phyloP scores from a whole-genome alignment of 1,284 basidiomycete species.

The Ceratobasidium sp. region DNA sequence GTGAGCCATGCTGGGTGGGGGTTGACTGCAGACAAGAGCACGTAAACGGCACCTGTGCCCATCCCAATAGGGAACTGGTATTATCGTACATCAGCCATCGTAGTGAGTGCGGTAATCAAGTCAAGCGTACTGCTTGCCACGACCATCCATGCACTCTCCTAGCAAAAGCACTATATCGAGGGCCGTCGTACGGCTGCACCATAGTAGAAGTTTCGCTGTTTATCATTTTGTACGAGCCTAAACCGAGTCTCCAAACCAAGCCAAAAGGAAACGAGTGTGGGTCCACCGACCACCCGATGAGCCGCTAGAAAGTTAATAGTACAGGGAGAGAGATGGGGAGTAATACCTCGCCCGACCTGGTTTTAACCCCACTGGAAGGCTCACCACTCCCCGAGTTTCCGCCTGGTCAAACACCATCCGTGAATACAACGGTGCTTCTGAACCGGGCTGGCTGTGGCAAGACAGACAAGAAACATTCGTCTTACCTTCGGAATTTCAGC shows the following conservation, averaged over 20 bases:
- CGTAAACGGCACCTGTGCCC: conserved; percentile 42
- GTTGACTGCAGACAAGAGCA: conserved; percentile 33
- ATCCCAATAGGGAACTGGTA: conserved; percentile 41
- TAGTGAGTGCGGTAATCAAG: background rate
- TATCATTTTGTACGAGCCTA: conserved; percentile 5
- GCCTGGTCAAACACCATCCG: background rate
- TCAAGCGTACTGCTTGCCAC: conserved; percentile 27
- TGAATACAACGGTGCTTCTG: background rate
- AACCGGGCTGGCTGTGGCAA: background rate
- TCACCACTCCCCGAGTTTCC: background rate
- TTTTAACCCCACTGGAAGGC: conserved; percentile 2
- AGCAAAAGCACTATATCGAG: conserved; percentile 21
- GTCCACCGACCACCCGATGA: conserved; percentile 6
- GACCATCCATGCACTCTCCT: conserved; percentile 38
- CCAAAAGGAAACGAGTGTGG: conserved; percentile 6
- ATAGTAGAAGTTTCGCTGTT: conserved; percentile 30
- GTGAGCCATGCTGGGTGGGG: conserved; percentile 42
- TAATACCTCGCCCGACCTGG: background rate
- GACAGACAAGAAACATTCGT: background rate
- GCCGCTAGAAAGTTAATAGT: conserved; percentile 5
- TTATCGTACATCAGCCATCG: background rate
- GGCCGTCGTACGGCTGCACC: conserved; percentile 33
- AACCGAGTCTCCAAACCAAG: background rate
- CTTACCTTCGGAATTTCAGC: background rate
- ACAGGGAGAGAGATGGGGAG: background rate